phyloP scores from a whole-genome alignment of 2,329 filamentous ascomycete genomes.

The Aphanocladium album region DNA sequence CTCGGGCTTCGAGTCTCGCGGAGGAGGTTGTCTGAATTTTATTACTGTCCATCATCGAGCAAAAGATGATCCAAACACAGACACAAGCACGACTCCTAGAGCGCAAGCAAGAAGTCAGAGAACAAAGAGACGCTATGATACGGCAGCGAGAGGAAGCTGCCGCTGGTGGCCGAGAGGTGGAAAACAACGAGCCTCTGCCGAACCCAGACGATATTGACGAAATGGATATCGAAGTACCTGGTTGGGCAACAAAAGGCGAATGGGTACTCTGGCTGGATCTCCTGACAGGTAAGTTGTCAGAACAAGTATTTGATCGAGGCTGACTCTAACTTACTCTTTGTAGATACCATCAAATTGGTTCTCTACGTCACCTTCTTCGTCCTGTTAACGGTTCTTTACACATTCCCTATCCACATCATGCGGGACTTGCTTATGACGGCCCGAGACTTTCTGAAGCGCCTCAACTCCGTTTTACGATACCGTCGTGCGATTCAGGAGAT shows the following conservation, averaged over 20 bases:
- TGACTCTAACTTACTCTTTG: conserved; percentile 15
- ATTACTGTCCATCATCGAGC: conserved; percentile 67
- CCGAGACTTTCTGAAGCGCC: conserved; percentile 81
- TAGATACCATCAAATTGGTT: conserved; percentile 84
- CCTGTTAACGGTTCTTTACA: conserved; percentile 90
- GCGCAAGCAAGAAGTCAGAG: conserved; percentile 62
- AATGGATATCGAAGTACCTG: conserved; percentile 89
- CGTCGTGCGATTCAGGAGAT: conserved; percentile 89
- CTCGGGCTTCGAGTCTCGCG: conserved; percentile 69
- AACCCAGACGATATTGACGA: conserved; percentile 77
- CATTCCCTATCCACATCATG: conserved; percentile 93
- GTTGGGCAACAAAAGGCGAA: conserved; percentile 93
- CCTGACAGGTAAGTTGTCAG: conserved; percentile 54
- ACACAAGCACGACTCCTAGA: conserved; percentile 63
- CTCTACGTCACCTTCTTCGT: conserved; percentile 91
- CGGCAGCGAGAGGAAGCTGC: conserved; percentile 44
- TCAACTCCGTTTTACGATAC: conserved; percentile 85
- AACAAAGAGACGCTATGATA: conserved; percentile 49
- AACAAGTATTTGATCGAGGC: not conserved
- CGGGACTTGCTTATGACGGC: conserved; percentile 92
- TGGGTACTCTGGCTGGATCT: conserved; percentile 89
- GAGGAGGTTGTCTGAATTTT: conserved; percentile 53
- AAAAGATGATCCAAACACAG: conserved; percentile 69
- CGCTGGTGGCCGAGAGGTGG: conserved; percentile 48
- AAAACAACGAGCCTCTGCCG: conserved; percentile 46